Evolutionary conservation across 768 basidiomycete genomes (phyloP), one percentile per base, ranked within the genome.

Genomic region (Lentinula sp.): DNA sequence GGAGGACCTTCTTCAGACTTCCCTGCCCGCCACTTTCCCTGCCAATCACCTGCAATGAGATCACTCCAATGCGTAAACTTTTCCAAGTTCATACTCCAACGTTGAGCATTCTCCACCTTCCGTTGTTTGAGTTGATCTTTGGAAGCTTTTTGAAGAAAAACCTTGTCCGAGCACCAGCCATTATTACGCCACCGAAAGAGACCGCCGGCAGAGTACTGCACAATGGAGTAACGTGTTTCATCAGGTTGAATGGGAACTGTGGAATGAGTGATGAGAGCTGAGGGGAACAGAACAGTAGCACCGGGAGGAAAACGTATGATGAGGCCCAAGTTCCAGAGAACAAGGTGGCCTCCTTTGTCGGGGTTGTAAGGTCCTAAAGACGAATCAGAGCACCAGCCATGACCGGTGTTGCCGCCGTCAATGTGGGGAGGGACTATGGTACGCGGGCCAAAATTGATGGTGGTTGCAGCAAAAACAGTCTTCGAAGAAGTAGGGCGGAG

Each of bases 171-270:
- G 8, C 23, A 23, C 9, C 12, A 57, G 20, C 68, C 69, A 52
- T 67, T 65, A 1, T 60, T 35, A 3, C 65, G 65, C 66, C 67
- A 70, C 3, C 69, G 61, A 54, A 67, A 66, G 3, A 70, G 46
- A 4, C 68, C 66, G 9, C 67, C 68, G 9, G 68, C 63, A 28
- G 62, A 52, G 59, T 68, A 70, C 43, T 69, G 68, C 2, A 65
- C 67, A 49, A 70, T 33, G 1, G 66, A 64, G 23, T 46, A 52
- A 1, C 65, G 61, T 4, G 10, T 51, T 33, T 69, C 68, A 15
- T 56, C 48, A n/a, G 12, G 10, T 36, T 55, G 58, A 16, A 60
- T 54, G 10, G 64, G 58, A 16, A 46, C 45, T 15, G 59, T 65
- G 13, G 64, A 59, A 53, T 69, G 68, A 6, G 41, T 33, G 28